Evolutionary conservation across 345 rosid species (phyloP).

Genomic region (Rhizophora mangle): DNA sequence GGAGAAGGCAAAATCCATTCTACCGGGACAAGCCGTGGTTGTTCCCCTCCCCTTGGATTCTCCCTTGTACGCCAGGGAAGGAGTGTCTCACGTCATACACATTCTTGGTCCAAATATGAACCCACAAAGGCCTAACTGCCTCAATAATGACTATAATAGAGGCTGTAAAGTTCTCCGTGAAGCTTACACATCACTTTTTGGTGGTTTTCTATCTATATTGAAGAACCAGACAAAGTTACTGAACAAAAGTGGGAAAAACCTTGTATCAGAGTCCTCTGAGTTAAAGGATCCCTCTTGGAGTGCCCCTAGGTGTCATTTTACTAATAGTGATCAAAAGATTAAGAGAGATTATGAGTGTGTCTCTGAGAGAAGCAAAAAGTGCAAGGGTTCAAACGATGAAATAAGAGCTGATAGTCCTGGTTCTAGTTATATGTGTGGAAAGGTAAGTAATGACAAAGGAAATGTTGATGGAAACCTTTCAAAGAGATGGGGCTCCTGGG

Average conservation of each 20-base stretch:
- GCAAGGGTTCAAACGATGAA: slow-evolving; percentile 42
- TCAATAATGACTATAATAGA: slow-evolving; percentile 57
- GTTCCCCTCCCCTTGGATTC: slow-evolving; percentile 80
- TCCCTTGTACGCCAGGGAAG: slow-evolving; percentile 67
- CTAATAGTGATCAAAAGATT: slow-evolving; percentile 32
- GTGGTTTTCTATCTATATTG: slow-evolving; percentile 56
- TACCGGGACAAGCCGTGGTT: slow-evolving; percentile 69
- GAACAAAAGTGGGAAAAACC: slow-evolving; percentile 22
- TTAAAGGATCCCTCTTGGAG: slow-evolving; percentile 20
- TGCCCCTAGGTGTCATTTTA: slow-evolving; percentile 14
- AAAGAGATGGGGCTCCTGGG: slow-evolving; percentile 73
- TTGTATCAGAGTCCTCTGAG: slow-evolving; percentile 12
- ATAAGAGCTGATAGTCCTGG: slow-evolving; percentile 12
- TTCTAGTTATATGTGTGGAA: slow-evolving; percentile 20
- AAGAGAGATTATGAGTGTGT: slow-evolving; percentile 38
- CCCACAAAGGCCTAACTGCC: slow-evolving; percentile 72
- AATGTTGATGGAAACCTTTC: slow-evolving; percentile 24
- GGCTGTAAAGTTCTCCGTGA: slow-evolving; percentile 71
- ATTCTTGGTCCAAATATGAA: slow-evolving; percentile 99
- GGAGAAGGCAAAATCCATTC: slow-evolving; percentile 54
- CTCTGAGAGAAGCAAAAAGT: slow-evolving; percentile 50
- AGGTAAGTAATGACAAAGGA: slow-evolving; percentile 19
- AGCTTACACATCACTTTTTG: slow-evolving; percentile 75
- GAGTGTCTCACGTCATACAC: slow-evolving; percentile 83
- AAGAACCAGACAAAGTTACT: slow-evolving; percentile 36